Percentiles rank a stretch among this genome's conserved stretches.
Conservation (phyloP, 192 early-diverging fungal species). For the Coemansia furcata region DNA sequence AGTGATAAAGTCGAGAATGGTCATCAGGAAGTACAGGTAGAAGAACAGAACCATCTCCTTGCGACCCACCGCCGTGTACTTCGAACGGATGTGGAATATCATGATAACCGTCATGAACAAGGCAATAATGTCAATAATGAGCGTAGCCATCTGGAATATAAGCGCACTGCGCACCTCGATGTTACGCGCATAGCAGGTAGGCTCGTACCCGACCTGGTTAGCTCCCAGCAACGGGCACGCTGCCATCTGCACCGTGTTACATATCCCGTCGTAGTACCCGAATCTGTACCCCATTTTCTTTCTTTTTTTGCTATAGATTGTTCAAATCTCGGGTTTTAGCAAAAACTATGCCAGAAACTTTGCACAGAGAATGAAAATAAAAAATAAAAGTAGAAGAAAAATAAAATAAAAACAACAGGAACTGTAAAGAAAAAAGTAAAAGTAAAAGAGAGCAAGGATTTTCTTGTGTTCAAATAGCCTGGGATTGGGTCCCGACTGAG, state of each 20-base stretch:
- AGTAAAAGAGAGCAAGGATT: background rate
- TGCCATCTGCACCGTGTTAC: conserved; percentile 76
- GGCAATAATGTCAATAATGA: conserved; percentile 91
- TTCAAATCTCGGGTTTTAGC: background rate
- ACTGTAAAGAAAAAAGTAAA: background rate
- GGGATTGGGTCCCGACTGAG: background rate
- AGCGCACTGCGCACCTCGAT: conserved; percentile 81
- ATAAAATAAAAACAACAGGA: conserved; percentile 1
- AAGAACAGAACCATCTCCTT: conserved; percentile 99
- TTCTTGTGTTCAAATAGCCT: background rate
- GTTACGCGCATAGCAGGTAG: conserved; percentile 93
- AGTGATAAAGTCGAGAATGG: conserved; percentile 84
- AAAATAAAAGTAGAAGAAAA: conserved; percentile 7
- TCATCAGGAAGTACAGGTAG: conserved; percentile 88
- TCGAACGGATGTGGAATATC: conserved; percentile 97
- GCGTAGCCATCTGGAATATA: conserved; percentile 94
- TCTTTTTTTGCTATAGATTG: background rate
- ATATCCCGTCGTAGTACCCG: conserved; percentile 89
- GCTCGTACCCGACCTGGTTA: conserved; percentile 70
- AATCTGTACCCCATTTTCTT: conserved; percentile 52
- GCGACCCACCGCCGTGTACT: conserved; percentile 99
- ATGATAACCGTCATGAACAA: conserved; percentile 96
- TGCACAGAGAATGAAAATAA: background rate
- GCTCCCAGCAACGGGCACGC: conserved; percentile 88
- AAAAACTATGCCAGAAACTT: background rate